Conservation (phyloP, 768 basidiomycete genomes). For the Collybia nuda region DNA sequence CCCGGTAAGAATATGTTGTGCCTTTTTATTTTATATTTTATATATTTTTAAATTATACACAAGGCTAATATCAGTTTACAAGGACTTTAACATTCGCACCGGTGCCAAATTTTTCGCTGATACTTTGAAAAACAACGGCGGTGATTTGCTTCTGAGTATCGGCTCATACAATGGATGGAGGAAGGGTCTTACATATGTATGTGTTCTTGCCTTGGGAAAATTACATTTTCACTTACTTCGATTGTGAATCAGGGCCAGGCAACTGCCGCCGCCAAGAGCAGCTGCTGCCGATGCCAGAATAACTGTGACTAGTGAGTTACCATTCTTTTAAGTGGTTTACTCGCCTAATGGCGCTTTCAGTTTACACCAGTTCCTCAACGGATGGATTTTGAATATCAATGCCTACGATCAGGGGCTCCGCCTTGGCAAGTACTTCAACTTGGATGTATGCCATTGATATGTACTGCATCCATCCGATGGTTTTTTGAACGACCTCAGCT, state of each 20-base stretch:
- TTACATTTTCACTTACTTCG: constrained; percentile 1
- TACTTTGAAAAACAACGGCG: constrained; percentile 46
- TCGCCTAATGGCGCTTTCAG: constrained; percentile 29
- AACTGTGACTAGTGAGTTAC: constrained; percentile 80
- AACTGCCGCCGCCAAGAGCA: constrained; percentile 50
- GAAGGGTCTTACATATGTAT: constrained; percentile 55
- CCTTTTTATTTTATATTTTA: constrained; percentile 1
- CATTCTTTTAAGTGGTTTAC: background rate
- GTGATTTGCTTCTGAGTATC: constrained; percentile 55
- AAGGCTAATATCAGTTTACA: background rate
- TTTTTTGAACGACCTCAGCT: too few species aligned
- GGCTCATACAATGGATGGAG: constrained; percentile 82
- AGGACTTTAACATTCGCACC: constrained; percentile 74
- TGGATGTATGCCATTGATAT: constrained; percentile 36
- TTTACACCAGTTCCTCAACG: constrained; percentile 69
- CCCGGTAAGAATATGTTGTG: constrained; percentile 31
- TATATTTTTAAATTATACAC: too few species aligned
- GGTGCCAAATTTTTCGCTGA: constrained; percentile 60
- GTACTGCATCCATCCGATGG: too few species aligned
- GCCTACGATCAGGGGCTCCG: constrained; percentile 40
- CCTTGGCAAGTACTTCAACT: constrained; percentile 71
- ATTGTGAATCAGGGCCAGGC: constrained; percentile 41
- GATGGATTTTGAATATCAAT: constrained; percentile 64
- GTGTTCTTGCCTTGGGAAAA: constrained; percentile 10
- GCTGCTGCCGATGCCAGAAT: constrained; percentile 74